phyloP scores from a whole-genome alignment of 495 filamentous ascomycete genomes.

The Glonium stellatum region DNA sequence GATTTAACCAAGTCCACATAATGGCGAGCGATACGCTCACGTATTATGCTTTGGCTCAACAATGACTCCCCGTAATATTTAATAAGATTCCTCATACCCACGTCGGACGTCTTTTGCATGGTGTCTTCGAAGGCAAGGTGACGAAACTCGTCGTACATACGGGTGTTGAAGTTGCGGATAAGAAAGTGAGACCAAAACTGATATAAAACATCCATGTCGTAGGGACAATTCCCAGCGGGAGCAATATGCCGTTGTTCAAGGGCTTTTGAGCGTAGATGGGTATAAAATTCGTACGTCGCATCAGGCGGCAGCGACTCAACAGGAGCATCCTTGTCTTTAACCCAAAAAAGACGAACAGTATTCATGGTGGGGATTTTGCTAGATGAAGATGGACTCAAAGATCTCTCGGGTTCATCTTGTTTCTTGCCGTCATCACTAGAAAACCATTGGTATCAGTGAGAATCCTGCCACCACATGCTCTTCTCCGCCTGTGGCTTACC shows the following conservation, averaged over 20 bases:
- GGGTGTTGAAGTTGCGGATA: conserved; percentile 64
- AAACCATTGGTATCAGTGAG: conserved; percentile 22
- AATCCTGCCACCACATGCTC: conserved; percentile 14
- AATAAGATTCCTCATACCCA: conserved; percentile 51
- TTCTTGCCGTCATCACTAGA: conserved; percentile 16
- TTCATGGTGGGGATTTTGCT: neutral
- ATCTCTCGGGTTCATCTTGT: conserved; percentile 16
- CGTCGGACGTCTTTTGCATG: conserved; percentile 40
- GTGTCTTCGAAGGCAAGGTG: conserved; percentile 62
- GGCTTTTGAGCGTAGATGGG: conserved; percentile 48
- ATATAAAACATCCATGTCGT: conserved; percentile 63
- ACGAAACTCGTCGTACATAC: conserved; percentile 77
- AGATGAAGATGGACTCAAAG: conserved; percentile 12
- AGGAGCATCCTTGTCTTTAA: conserved; percentile 42
- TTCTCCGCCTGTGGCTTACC: conserved; percentile 20
- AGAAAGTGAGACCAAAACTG: conserved; percentile 77
- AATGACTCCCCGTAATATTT: conserved; percentile 54
- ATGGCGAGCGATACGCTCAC: conserved; percentile 47
- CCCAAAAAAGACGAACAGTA: conserved; percentile 38
- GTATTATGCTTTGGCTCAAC: conserved; percentile 42
- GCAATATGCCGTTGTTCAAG: conserved; percentile 50
- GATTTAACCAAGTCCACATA: conserved; percentile 46
- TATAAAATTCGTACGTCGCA: conserved; percentile 49
- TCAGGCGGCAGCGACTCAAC: conserved; percentile 40
- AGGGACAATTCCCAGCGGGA: conserved; percentile 43